These are phyloP conservation scores for Favolaschia claudopus DNA, from an alignment of 768 basidiomycete species.

Conservation along the genomic window DNA sequence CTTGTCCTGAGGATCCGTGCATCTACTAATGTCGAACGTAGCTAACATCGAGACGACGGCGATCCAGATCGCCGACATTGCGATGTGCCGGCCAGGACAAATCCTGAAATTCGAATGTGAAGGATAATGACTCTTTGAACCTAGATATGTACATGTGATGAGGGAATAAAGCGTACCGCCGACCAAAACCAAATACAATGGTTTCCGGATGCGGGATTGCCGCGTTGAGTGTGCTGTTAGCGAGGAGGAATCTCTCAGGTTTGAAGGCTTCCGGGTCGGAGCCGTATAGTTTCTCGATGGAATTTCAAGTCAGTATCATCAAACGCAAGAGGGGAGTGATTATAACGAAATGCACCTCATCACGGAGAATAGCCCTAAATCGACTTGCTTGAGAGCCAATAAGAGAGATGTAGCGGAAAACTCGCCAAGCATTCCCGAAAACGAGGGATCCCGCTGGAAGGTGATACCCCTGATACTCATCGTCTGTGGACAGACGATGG, in stretches of 20 bases:
- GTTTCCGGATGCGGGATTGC: background rate
- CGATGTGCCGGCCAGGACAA: conserved; percentile 1
- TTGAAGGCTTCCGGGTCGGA: conserved; percentile 2
- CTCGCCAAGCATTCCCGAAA: no score
- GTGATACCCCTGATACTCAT: background rate
- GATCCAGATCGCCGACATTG: conserved; percentile 1
- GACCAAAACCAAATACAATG: conserved; percentile 4
- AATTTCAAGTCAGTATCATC: background rate
- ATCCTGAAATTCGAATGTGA: background rate
- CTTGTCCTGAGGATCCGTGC: background rate
- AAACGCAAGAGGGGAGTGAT: no score
- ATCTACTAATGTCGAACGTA: background rate
- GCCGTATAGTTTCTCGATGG: background rate
- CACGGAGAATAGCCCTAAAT: background rate
- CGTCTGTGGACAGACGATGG: no score
- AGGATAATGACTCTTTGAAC: no score
- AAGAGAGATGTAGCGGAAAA: no score
- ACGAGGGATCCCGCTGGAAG: no score
- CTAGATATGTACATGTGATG: background rate
- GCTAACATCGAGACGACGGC: background rate
- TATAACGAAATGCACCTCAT: background rate
- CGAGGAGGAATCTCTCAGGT: conserved; percentile 10
- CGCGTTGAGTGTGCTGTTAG: background rate
- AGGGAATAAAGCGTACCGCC: background rate
- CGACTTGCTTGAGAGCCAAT: no score